phyloP scores from a whole-genome alignment of 2,329 filamentous ascomycete genomes.

The Fusarium praegraminearum region DNA sequence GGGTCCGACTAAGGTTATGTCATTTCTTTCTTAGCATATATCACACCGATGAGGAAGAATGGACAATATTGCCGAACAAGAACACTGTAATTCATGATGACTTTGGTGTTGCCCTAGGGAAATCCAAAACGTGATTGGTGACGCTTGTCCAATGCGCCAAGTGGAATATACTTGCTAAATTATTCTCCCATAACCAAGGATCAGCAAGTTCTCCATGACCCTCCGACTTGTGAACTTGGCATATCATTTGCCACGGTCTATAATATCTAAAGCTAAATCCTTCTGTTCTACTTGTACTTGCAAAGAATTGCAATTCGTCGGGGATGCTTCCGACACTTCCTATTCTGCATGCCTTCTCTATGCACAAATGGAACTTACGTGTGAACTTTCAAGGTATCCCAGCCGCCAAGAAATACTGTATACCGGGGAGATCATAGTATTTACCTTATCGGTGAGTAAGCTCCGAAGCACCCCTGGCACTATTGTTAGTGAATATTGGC shows the following conservation, averaged over 20 bases:
- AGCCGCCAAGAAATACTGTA: no score
- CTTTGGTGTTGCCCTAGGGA: no score
- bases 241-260: no score
- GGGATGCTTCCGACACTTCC: neutral
- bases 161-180: no score
- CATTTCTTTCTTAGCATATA: neutral
- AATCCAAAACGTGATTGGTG: no score
- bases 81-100: no score
- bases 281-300: no score
- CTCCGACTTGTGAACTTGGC: no score
- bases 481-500: neutral
- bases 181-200: rapidly evolving
- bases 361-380: neutral
- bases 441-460: neutral
- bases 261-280: no score
- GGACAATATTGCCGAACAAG: rapidly evolving
- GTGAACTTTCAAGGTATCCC: no score
- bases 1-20: rapidly evolving
- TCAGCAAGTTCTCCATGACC: no score
- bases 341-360: neutral
- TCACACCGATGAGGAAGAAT: rapidly evolving
- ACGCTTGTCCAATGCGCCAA: no score
- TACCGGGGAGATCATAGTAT: neutral
- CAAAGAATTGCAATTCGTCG: neutral
- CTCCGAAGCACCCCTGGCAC: neutral